Percentiles rank a stretch among this genome's conserved stretches.
phyloP scores from a whole-genome alignment of 2,329 filamentous ascomycete genomes.

The Alternaria sp. region DNA sequence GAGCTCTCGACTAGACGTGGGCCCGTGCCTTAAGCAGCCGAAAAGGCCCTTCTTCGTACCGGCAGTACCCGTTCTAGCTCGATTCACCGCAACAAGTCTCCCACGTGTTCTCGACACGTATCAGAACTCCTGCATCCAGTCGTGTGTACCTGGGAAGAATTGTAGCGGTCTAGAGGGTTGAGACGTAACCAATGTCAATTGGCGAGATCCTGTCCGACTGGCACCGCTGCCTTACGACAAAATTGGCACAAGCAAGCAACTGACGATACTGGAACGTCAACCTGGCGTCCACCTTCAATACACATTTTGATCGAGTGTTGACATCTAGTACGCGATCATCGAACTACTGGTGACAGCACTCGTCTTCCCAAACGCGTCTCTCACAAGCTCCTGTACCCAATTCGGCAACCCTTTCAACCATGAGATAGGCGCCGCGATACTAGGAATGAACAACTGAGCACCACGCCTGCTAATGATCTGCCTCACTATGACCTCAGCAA shows the following conservation, averaged over 20 bases:
- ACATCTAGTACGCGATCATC: conserved; percentile 1
- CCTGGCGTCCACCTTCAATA: neutral
- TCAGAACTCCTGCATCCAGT: neutral
- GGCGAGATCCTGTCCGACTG: neutral
- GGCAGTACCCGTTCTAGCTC: neutral
- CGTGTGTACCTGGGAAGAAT: neutral
- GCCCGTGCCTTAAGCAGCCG: neutral
- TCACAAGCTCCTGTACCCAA: conserved; percentile 3
- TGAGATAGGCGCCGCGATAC: neutral
- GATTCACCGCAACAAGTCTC: neutral
- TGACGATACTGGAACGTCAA: neutral
- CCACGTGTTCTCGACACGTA: neutral
- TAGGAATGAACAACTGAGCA: conserved; percentile 41
- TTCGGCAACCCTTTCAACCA: conserved; percentile 2
- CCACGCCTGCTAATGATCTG: conserved; percentile 45
- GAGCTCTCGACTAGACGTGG: neutral
- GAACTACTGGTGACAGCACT: conserved; percentile 5
- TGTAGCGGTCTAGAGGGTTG: neutral
- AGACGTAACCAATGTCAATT: neutral
- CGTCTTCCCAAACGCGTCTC: conserved; percentile 3
- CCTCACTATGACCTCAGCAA: conserved; percentile 46
- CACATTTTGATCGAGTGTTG: neutral
- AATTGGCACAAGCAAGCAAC: neutral
- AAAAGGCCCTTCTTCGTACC: neutral
- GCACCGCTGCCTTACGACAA: neutral